Percentiles rank a stretch among this genome's conserved stretches.
These are phyloP conservation scores for Verruconis gallopava DNA, from an alignment of 2,329 filamentous ascomycete genomes.

Conservation along the genomic window DNA sequence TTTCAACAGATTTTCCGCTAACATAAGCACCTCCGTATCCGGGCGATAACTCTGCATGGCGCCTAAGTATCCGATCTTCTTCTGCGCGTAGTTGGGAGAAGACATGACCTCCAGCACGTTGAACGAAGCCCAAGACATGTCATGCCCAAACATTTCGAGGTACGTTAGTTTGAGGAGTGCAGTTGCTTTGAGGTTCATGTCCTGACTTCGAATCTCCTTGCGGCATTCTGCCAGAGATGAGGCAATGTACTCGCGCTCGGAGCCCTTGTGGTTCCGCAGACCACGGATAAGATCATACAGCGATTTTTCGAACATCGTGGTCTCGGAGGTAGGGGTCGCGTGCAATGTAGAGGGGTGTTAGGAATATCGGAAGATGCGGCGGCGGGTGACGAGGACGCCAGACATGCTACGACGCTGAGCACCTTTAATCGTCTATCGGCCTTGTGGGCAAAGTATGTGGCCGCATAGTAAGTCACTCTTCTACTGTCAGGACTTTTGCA, in stretches of 20 bases:
- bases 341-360: neutral
- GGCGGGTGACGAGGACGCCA: no score
- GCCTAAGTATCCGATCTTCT: conserved; percentile 86
- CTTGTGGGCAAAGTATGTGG: no score
- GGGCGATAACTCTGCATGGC: conserved; percentile 92
- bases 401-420: no score
- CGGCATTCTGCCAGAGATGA: conserved; percentile 91
- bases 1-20: conserved; percentile 91
- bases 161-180: conserved; percentile 93
- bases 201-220: conserved; percentile 77
- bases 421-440: no score
- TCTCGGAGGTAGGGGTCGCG: neutral
- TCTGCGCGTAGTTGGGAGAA: conserved; percentile 85
- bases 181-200: conserved; percentile 96
- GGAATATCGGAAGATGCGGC: no score
- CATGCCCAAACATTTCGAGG: conserved; percentile 96
- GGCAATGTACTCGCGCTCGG: conserved; percentile 90
- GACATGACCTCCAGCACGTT: conserved; percentile 99
- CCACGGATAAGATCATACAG: conserved; percentile 97
- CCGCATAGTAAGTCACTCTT: no score
- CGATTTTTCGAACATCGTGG: conserved; percentile 92
- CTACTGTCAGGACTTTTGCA: no score
- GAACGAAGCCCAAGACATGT: conserved; percentile 99
- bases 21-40: conserved; percentile 93
- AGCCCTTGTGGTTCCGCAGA: conserved; percentile 87